A percentile compares a stretch with the other conserved stretches of the same genome.
Conservation (phyloP, 495 filamentous ascomycete species). For the Letharia lupina region DNA sequence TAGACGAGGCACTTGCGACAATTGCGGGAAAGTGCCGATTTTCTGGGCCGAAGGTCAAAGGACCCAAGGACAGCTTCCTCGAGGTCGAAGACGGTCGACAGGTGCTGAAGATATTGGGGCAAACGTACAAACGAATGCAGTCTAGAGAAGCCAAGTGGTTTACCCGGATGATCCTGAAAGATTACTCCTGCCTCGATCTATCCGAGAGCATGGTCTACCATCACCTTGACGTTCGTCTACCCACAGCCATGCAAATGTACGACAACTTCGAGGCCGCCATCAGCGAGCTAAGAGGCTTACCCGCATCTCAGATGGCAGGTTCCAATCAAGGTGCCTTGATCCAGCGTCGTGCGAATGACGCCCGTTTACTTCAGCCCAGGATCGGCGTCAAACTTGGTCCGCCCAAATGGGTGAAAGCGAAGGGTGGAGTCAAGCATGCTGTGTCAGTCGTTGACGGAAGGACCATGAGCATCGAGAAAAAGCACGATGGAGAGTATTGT, state of each 20-base stretch:
- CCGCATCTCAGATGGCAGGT: constrained; percentile 6
- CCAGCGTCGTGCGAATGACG: constrained; percentile 25
- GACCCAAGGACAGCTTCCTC: constrained; percentile 18
- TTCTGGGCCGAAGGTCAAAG: constrained; percentile 55
- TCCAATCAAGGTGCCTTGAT: constrained; percentile 19
- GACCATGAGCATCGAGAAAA: constrained; percentile 66
- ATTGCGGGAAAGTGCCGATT: constrained; percentile 61
- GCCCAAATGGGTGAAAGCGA: constrained; percentile 64
- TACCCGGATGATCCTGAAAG: constrained; percentile 71
- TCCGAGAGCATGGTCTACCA: constrained; percentile 40
- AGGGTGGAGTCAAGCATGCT: constrained; percentile 52
- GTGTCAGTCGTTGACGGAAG: constrained; percentile 48
- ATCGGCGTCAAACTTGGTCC: constrained; percentile 67
- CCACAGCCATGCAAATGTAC: constrained; percentile 58
- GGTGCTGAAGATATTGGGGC: constrained; percentile 9
- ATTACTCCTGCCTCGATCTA: constrained; percentile 53
- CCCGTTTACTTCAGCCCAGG: constrained; percentile 48
- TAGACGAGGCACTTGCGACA: constrained; percentile 54
- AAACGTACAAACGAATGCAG: constrained; percentile 51
- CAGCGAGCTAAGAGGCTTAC: constrained; percentile 33
- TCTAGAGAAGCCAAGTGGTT: constrained; percentile 83
- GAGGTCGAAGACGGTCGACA: constrained; percentile 36
- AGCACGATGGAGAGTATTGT: constrained; percentile 84
- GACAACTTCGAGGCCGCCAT: constrained; percentile 49
- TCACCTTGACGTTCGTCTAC: constrained; percentile 49